Base-by-base conservation (phyloP, 2,329 filamentous ascomycete species). In the Fusarium compactum region DNA sequence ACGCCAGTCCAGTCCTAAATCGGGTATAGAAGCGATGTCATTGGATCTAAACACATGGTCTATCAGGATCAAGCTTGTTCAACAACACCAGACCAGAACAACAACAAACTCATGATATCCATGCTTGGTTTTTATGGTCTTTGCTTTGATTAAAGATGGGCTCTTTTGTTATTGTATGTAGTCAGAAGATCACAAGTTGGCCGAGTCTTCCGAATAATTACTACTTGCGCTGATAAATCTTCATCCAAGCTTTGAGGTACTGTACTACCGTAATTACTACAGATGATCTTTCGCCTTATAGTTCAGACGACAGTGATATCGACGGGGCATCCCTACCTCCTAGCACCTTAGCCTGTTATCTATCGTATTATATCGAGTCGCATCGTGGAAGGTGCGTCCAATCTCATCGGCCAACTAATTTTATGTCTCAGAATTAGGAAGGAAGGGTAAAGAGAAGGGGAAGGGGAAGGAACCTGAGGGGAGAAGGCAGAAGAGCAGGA, bases 1-100 rank as follows among this genome's bases (percentile, higher is more conserved):
- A 40, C 18, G 32, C 48, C 32, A 43, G 67, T 65, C 55, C 64
- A 58, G n/a, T 64, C 61, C 61, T 44, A 43, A 64, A 64, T 38
- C 44, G 50, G 63, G 25, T 40, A 47, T 18, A 44, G 40, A 25
- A 48, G n/a, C 53, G 52, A 50, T 32, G 58, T 27, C 58, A 56
- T 62, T 50, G 45, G 45, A 44, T 24, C 50, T 38, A 27, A 52
- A 52, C 48, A 27, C 34, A 38, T 40, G 48, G 60, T 46, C 50
- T 68, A 54, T 62, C 56, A 62, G 66, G 66, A 69, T 69, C 34
- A 63, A 61, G 67, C 66, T 55, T 70, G 67, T 62, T 63, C 29
- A 38, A 38, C 47, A 51, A 25, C 27, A 32, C n/a, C 32, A 40
- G 34, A 6, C 18, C 34, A 27, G 32, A 27, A 41, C 32, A 52